These are phyloP conservation scores for Peronospora belbahrii DNA, from an alignment of 352 stramenopile species.

Conservation along the genomic window DNA sequence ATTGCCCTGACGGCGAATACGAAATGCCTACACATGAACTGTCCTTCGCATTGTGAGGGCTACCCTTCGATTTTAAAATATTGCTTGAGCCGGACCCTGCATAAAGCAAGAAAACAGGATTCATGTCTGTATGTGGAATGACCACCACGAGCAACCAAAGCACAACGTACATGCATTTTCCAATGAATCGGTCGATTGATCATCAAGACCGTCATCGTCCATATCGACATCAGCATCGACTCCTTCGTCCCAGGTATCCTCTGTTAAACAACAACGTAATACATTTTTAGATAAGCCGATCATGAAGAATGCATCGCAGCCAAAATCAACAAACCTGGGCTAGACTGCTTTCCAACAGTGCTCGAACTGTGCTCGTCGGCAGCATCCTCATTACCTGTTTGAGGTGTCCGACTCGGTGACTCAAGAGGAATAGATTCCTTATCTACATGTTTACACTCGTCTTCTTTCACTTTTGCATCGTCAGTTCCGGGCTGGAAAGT, in stretches of 20 bases:
- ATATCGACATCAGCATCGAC: constrained; percentile 20
- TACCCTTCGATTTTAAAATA: constrained; percentile 13
- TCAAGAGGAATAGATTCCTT: not conserved
- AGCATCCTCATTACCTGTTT: constrained; percentile 13
- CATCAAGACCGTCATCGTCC: constrained; percentile 21
- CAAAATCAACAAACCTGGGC: constrained; percentile 24
- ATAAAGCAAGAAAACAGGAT: constrained; percentile 4
- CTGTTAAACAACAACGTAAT: not conserved
- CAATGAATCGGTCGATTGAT: constrained; percentile 18
- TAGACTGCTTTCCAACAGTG: constrained; percentile 25
- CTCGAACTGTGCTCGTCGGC: constrained; percentile 30
- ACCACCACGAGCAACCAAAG: not conserved
- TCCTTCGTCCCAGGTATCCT: constrained; percentile 18
- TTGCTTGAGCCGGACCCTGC: constrained; percentile 28
- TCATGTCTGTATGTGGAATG: not conserved
- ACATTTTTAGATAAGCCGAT: not conserved
- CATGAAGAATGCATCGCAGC: not conserved
- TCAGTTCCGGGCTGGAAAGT: not conserved
- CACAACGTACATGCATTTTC: constrained; percentile 22
- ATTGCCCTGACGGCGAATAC: constrained; percentile 1
- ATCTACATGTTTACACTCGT: not conserved
- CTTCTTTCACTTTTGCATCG: not conserved
- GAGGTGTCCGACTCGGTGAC: not conserved
- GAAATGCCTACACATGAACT: constrained; percentile 3
- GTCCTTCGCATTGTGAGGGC: constrained; percentile 5